Evolutionary conservation across 176 grass and related monocot species (phyloP), one percentile per base, ranked within the genome.

Genomic region (Coix lacrymajobi): DNA sequence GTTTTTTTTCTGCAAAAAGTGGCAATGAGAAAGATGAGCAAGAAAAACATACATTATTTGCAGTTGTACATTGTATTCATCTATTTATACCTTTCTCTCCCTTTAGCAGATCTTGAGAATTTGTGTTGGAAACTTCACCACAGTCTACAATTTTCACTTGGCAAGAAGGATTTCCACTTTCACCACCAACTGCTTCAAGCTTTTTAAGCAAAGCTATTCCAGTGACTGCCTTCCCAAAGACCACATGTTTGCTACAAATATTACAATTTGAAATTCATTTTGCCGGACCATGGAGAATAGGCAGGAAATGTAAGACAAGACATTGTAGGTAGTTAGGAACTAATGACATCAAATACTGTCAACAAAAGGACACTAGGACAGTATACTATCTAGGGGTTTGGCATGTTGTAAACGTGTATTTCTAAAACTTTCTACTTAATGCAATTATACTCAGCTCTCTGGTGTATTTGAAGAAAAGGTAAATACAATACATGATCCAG

Each of bases 171-270:
- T 71, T 82, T 57, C 92, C 92, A 38, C 41, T 73, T 38, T 82
- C 84, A 71, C 77, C 37, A 77, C 89, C 78, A 85, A 84, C 45
- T 36, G 29, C 76, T 77, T 94, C 92, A 58, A 94, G 87, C 56
- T 91, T 91, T 75, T 91, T 94, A 40, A 94, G 78, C 84, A 91
- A 79, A 43, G 17, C 20, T 48, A 79, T 52, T 71, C 89, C 89
- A 56, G 58, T 82, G 40, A 91, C 62, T 38, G 83, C 69, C 81
- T 94, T 94, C 19, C 92, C 92, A 83, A 94, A 94, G 12, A 94
- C 92, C 85, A 94, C 92, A 73, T 94, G 87, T 66, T 94, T 91
- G 37, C 92, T 94, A 83, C 52, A 94, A 68, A 88, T 37, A 69
- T 85, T 58, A 75, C 24, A 87, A 75, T 36, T 62, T 46, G 8